Percentiles rank a stretch among this genome's conserved stretches.
Evolutionary conservation across 2,329 filamentous ascomycete species (phyloP).

Genomic region (Penicillium freii): DNA sequence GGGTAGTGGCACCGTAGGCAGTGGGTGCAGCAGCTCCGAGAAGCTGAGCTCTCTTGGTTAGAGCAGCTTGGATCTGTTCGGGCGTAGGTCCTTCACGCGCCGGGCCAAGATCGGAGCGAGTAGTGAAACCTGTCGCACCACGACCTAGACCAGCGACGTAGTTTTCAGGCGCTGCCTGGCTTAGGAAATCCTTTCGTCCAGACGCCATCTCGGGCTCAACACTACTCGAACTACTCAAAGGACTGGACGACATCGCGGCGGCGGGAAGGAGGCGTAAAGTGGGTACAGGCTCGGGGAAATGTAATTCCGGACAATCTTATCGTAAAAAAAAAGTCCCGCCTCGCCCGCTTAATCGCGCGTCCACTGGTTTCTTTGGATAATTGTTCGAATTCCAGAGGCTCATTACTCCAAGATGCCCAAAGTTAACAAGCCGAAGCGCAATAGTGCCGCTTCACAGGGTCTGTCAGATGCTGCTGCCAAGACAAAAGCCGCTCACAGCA

Average conservation of each 20-base stretch:
- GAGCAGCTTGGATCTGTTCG: conserved; percentile 96
- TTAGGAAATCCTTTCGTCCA: conserved; percentile 78
- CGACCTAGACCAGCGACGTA: conserved; percentile 95
- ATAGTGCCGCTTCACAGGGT: conserved; percentile 41
- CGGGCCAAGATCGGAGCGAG: conserved; percentile 91
- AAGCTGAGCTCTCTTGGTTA: conserved; percentile 87
- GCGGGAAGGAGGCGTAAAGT: conserved; percentile 3
- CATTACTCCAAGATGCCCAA: conserved; percentile 52
- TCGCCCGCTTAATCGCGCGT: no score
- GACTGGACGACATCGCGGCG: neutral
- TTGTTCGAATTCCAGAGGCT: neutral
- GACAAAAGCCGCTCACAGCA: conserved; percentile 64
- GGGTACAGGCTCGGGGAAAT: conserved; percentile 13
- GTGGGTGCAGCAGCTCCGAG: conserved; percentile 70
- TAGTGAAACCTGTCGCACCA: conserved; percentile 97
- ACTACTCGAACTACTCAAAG: neutral
- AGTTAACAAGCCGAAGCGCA: conserved; percentile 53
- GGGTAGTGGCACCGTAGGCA: conserved; percentile 66
- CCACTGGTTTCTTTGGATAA: conserved; percentile 7
- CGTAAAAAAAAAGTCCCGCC: conserved; percentile 28
- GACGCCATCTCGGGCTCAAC: conserved; percentile 51
- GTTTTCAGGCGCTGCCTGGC: conserved; percentile 79
- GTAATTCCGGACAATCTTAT: conserved; percentile 30
- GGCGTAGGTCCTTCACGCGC: conserved; percentile 93
- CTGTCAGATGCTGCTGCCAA: conserved; percentile 47